A percentile compares a stretch with the other conserved stretches of the same genome.
These are phyloP conservation scores for Populus davidiana DNA, from an alignment of 345 rosid species.

Conservation along the genomic window DNA sequence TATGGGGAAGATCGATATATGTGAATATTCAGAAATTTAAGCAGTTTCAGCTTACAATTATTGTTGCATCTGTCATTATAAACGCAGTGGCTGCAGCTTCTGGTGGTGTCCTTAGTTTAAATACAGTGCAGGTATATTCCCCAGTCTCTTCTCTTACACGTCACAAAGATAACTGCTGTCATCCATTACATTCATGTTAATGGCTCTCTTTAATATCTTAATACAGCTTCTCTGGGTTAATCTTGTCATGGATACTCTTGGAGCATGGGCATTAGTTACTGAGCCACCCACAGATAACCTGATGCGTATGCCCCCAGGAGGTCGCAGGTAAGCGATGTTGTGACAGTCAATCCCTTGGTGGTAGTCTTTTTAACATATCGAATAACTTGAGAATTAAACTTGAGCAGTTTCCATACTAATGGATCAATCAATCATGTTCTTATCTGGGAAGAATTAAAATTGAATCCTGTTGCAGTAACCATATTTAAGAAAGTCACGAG, in stretches of 20 bases:
- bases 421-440: no score
- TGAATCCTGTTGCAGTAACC: no score
- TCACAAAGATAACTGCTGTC: no score
- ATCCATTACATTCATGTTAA: no score
- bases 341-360: background rate
- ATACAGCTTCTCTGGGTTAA: conserved; percentile 51
- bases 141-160: no score
- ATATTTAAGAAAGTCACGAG: no score
- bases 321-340: conserved; percentile 23
- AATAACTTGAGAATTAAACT: background rate
- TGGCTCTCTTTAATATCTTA: background rate
- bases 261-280: conserved; percentile 51
- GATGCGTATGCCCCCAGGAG: conserved; percentile 46
- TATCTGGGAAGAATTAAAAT: no score
- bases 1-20: conserved; percentile 44
- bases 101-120: conserved; percentile 32
- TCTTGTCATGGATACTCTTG: conserved; percentile 56
- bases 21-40: conserved; percentile 45
- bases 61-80: conserved; percentile 40
- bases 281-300: conserved; percentile 52
- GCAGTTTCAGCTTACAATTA: conserved; percentile 48
- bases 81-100: conserved; percentile 36
- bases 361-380: background rate
- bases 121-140: conserved; percentile 31
- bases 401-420: background rate